Base-by-base conservation (phyloP, 1,139 yeast genomes). In the Diutina siamensis region DNA sequence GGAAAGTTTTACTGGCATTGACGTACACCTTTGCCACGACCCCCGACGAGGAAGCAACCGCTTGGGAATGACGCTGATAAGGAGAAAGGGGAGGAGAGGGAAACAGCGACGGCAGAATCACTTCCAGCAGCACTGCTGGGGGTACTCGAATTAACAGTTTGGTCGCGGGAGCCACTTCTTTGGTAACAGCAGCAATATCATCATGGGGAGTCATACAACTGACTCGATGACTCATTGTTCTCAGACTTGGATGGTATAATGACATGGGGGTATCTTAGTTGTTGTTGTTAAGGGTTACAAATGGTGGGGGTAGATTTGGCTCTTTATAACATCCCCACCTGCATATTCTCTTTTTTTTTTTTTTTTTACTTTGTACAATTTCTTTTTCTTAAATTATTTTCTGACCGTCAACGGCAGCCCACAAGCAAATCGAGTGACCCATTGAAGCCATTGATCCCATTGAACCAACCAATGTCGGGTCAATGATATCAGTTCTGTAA, bases 1-100 rank as follows among this genome's bases (percentile, higher is more conserved):
- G 76, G 59, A 73, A 77, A 20, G 60, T 56, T 18, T 53, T 51
- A 22, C 47, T 48, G 25, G 57, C 46, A n/a, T 52, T 55, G 46
- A 55, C 56, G 57, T 46, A 60, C 48, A 51, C 51, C 47, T 54
- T 53, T 31, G 28, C 9, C 10, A 10, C 47, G 8, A 4, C 21
- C 28, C n/a, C 27, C 5, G 28, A 22, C 28, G 22, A 17, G 28
- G 10, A 18, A 5, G n/a, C 9, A 17, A 35, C 28, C 9, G n/a
- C 8, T 8, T 15, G 27, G 25, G 17, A 18, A 4, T n/a, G 13
- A 15, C 22, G 27, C 22, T 35, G 40, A 21, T 35, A 35, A 35
- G 40, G 40, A 3, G 28, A 21, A 21, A 35, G 40, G 13, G 40
- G 40, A 21, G 40, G 40, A 17, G 28, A 21, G 12, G 40, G 40